A percentile compares a stretch with the other conserved stretches of the same genome.
Evolutionary conservation across 495 filamentous ascomycete species (phyloP).

Genomic region (Penicillium fimorum): DNA sequence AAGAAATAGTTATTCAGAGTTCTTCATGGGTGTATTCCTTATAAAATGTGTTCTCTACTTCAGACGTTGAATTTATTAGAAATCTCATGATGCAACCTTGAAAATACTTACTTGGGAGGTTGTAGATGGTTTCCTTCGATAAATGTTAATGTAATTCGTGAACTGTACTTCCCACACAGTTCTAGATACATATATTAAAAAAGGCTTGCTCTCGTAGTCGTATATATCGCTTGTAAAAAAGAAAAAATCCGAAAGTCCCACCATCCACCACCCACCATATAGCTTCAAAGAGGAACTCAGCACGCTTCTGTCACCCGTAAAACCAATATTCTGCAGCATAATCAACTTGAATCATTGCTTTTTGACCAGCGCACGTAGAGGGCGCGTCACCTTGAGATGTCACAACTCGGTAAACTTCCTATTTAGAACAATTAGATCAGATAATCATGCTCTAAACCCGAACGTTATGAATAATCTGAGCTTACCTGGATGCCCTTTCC

Average conservation of each 20-base stretch:
- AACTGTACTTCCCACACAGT: not conserved
- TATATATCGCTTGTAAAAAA: not conserved
- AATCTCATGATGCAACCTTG: too few species aligned
- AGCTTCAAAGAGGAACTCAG: not conserved
- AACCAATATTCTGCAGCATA: constrained; percentile 76
- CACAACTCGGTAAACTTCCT: constrained; percentile 63
- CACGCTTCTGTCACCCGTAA: constrained; percentile 38
- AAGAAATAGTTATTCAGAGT: not conserved
- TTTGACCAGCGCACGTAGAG: constrained; percentile 42
- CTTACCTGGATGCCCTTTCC: constrained; percentile 47
- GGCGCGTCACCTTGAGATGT: constrained; percentile 62
- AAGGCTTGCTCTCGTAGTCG: not conserved
- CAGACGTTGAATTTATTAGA: too few species aligned
- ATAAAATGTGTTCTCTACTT: too few species aligned
- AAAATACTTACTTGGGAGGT: too few species aligned
- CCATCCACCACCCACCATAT: not conserved
- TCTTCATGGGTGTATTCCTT: too few species aligned
- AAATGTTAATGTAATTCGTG: not conserved
- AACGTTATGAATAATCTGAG: not conserved
- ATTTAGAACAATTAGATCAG: constrained; percentile 26
- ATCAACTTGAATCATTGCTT: constrained; percentile 47
- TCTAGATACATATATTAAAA: not conserved
- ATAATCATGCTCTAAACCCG: not conserved
- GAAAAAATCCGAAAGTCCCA: not conserved
- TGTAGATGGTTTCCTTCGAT: not conserved